Base-by-base conservation (phyloP, 805 yeast genomes). In the Diddensiella santjacobensis region DNA sequence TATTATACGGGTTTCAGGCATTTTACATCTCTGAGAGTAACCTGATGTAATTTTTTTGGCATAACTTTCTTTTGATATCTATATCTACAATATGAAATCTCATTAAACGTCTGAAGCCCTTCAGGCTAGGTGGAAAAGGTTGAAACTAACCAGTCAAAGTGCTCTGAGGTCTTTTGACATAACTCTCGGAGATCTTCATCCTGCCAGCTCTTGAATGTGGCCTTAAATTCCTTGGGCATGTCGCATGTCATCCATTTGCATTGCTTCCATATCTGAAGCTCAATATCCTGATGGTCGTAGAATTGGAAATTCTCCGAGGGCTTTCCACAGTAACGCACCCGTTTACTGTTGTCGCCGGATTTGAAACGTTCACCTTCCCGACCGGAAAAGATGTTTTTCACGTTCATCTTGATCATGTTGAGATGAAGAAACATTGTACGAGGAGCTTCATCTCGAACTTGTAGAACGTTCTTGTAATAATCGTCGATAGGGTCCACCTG, bases 401-500 rank as follows among this genome's bases (percentile, higher is more conserved):
- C 87, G 58, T 83, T 79, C 50, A 83, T 64, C 60, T 83, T 83
- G 6, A 87, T 87, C 66, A 73, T 77, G 59, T 83, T 82, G 26
- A 85, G 79, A 59, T 83, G 88, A 42, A 81, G 74, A 55, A 83
- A 82, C 49, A 81, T 58, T 17, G 22, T 19, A 13, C 44, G 31
- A n/a, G 54, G 50, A 3, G 8, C 3, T 23, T 46, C 22, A 2
- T 47, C 47, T n/a, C 51, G 35, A 19, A 24, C 26, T 17, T 42
- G 45, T 3, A 52, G 41, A 3, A 52, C 48, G 13, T 45, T 26
- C 22, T 37, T 37, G 40, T 56, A 54, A 44, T 70, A 79, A 63
- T 86, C 95, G 39, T 74, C 74, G 13, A 72, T 63, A 3, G 90
- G 87, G 59, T 83, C 80, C 51, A 71, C 78, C 63, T 87, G 95